Evolutionary conservation across 805 yeast genomes (phyloP).

Genomic region (Tetrapisispora pingtungensis): DNA sequence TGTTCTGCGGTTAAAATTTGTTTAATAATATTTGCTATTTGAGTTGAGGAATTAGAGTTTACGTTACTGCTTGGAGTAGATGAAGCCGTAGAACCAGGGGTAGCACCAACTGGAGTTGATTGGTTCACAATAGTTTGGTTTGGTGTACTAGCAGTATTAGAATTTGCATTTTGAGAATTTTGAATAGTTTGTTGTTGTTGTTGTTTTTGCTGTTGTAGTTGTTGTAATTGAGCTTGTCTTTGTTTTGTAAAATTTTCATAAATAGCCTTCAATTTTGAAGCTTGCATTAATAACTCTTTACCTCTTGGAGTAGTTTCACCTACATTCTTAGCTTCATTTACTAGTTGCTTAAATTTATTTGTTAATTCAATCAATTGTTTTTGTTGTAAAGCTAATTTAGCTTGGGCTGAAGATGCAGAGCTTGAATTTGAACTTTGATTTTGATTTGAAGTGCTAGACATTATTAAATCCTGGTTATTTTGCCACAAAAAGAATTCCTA

Average conservation of each 20-base stretch:
- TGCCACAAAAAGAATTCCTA: too few species aligned
- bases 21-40: conserved; percentile 19
- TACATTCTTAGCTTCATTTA: conserved; percentile 49
- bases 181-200: conserved; percentile 8
- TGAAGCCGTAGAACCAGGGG: conserved; percentile 8
- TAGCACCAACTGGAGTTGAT: conserved; percentile 6
- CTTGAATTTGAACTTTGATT: not conserved
- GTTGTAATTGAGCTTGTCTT: conserved; percentile 11
- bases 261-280: conserved; percentile 52
- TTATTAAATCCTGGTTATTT: too few species aligned
- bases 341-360: conserved; percentile 47
- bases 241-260: conserved; percentile 43
- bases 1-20: conserved; percentile 25
- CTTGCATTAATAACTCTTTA: conserved; percentile 50
- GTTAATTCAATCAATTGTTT: conserved; percentile 42
- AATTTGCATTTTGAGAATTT: conserved; percentile 5
- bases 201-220: conserved; percentile 7
- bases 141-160: not conserved
- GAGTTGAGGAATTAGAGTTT: conserved; percentile 5
- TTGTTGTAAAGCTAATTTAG: conserved; percentile 9
- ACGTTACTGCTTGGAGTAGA: conserved; percentile 7
- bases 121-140: not conserved
- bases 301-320: conserved; percentile 54
- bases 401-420: conserved; percentile 1
- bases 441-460: not conserved